phyloP scores from a whole-genome alignment of 768 basidiomycete species.

The Russula sp. region DNA sequence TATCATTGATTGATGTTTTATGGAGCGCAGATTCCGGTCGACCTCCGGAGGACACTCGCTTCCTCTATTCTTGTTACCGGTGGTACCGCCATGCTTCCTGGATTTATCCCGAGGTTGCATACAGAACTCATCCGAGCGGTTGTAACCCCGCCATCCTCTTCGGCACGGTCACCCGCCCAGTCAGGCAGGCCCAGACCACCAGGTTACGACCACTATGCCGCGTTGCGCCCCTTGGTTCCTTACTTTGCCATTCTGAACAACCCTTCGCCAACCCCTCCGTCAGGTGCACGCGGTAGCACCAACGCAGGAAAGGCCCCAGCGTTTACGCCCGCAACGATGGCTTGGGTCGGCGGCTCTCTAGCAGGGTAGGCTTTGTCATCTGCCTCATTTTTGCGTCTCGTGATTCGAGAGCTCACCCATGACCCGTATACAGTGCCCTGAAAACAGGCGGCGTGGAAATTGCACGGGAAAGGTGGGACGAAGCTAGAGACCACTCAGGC shows the following conservation, averaged over 20 bases:
- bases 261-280: conserved; percentile 48
- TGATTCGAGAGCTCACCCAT: not conserved
- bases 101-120: conserved; percentile 87
- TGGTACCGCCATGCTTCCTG: conserved; percentile 87
- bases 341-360: conserved; percentile 91
- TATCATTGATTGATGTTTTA: conserved; percentile 9
- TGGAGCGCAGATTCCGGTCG: conserved; percentile 65
- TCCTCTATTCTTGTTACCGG: conserved; percentile 83
- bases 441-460: conserved; percentile 85
- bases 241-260: conserved; percentile 84
- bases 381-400: not conserved
- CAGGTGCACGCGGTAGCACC: conserved; percentile 43
- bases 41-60: conserved; percentile 77
- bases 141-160: conserved; percentile 31
- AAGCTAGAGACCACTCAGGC: conserved; percentile 39
- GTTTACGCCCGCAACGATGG: conserved; percentile 70
- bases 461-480: conserved; percentile 80
- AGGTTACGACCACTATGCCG: conserved; percentile 65
- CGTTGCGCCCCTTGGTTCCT: conserved; percentile 61
- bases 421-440: conserved; percentile 45
- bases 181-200: conserved; percentile 38
- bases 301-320: conserved; percentile 83
- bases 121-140: conserved; percentile 64
- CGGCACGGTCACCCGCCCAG: conserved; percentile 32
- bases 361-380: conserved; percentile 58